Evolutionary conservation across 805 yeast species (phyloP).

Genomic region (Cyberlindnera mississippiensis): DNA sequence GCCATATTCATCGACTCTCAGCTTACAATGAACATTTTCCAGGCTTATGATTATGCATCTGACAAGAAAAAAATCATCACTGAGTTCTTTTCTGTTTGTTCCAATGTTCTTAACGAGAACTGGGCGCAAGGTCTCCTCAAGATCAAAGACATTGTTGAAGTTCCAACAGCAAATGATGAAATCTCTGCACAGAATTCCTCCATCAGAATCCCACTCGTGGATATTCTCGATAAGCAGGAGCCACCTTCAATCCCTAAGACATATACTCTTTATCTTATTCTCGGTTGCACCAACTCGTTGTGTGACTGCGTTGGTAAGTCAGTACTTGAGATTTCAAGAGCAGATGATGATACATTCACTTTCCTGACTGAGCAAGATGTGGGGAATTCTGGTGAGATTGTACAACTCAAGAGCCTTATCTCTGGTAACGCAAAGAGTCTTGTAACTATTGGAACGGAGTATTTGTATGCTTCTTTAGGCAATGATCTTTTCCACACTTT

Average conservation of each 20-base stretch:
- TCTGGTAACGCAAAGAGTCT: conserved; percentile 36
- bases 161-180: conserved; percentile 25
- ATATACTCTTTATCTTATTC: conserved; percentile 56
- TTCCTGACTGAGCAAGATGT: conserved; percentile 15
- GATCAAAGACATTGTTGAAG: conserved; percentile 29
- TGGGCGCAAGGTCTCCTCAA: conserved; percentile 33
- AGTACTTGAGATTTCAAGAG: conserved; percentile 39
- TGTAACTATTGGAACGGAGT: conserved; percentile 43
- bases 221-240: conserved; percentile 74
- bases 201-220: conserved; percentile 56
- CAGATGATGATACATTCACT: conserved; percentile 12
- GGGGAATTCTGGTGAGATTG: conserved; percentile 7
- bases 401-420: conserved; percentile 26
- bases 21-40: conserved; percentile 48
- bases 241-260: conserved; percentile 66
- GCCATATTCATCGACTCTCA: conserved; percentile 54
- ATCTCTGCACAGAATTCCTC: conserved; percentile 43
- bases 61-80: conserved; percentile 58
- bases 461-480: conserved; percentile 65
- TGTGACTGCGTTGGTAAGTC: conserved; percentile 66
- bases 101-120: conserved; percentile 31
- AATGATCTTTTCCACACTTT: conserved; percentile 62
- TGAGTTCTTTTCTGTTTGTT: conserved; percentile 47
- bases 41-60: conserved; percentile 53
- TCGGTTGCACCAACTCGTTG: conserved; percentile 47